Conservation (phyloP, 2,329 filamentous ascomycete species). For the Cordyceps cicadae region DNA sequence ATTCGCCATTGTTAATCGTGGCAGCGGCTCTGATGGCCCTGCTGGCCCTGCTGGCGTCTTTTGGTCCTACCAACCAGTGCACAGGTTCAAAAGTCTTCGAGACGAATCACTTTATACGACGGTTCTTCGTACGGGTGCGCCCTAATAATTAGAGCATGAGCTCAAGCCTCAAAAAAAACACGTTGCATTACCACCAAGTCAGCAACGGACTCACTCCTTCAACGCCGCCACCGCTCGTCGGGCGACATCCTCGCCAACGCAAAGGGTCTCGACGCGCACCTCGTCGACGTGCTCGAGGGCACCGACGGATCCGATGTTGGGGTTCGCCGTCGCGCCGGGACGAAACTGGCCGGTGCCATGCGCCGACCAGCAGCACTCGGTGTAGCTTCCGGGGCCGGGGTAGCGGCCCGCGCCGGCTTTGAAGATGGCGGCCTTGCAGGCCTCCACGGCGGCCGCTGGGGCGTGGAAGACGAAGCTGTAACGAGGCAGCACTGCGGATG, state of each 20-base stretch:
- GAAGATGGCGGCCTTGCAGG: constrained; percentile 48
- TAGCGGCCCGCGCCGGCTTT: constrained; percentile 49
- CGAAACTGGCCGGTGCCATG: constrained; percentile 58
- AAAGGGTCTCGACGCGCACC: constrained; percentile 54
- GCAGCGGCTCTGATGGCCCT: too few species aligned
- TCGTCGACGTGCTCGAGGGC: constrained; percentile 52
- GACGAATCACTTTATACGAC: constrained; percentile 38
- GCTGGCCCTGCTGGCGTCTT: too few species aligned
- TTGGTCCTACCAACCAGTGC: too few species aligned
- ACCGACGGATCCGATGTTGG: constrained; percentile 52
- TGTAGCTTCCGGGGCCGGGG: constrained; percentile 43
- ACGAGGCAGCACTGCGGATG: neutral
- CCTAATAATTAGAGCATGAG: constrained; percentile 22
- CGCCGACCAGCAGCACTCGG: constrained; percentile 43
- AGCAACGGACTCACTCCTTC: constrained; percentile 48
- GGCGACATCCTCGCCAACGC: constrained; percentile 48
- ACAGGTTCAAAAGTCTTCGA: constrained; percentile 36
- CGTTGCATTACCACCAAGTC: neutral
- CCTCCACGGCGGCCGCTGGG: constrained; percentile 34
- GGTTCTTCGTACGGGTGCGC: constrained; percentile 47
- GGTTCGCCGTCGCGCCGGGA: constrained; percentile 52
- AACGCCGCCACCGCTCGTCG: constrained; percentile 52
- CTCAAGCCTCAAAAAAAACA: too few species aligned
- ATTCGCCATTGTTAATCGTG: too few species aligned
- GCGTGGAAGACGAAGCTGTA: constrained; percentile 43